phyloP scores from a whole-genome alignment of 2,329 filamentous ascomycete species.

The Cladobotryum mycophilum region DNA sequence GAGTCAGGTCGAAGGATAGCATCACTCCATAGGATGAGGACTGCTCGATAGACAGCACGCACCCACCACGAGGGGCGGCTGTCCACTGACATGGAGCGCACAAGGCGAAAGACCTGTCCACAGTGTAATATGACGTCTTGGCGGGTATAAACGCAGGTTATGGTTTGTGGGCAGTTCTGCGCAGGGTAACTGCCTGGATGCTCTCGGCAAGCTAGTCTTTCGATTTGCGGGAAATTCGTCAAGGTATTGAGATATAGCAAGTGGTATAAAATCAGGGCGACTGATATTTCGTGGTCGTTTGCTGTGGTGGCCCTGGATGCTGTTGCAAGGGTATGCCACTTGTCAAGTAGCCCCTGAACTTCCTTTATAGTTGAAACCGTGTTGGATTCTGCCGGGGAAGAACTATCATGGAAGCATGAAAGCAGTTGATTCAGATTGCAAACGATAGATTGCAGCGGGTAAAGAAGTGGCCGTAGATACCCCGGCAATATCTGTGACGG shows the following conservation, averaged over 20 bases:
- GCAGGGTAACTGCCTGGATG: constrained; percentile 49
- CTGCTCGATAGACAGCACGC: constrained; percentile 62
- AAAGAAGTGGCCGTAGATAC: constrained; percentile 21
- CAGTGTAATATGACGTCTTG: constrained; percentile 62
- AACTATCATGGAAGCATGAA: constrained; percentile 37
- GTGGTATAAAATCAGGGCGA: constrained; percentile 57
- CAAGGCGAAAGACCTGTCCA: constrained; percentile 58
- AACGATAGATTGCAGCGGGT: constrained; percentile 56
- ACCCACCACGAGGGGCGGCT: constrained; percentile 65
- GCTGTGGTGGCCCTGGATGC: not conserved
- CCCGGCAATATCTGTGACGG: not conserved
- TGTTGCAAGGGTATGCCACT: constrained; percentile 61
- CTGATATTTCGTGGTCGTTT: not conserved
- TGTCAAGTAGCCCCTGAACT: constrained; percentile 55
- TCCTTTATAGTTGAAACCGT: constrained; percentile 56
- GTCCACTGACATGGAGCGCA: constrained; percentile 53
- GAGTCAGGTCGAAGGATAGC: constrained; percentile 33
- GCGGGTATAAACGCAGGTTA: constrained; percentile 56
- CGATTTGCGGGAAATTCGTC: constrained; percentile 61
- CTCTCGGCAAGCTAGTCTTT: constrained; percentile 58
- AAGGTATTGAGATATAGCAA: constrained; percentile 63
- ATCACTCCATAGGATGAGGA: constrained; percentile 57
- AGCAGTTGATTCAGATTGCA: not conserved
- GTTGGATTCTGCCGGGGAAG: constrained; percentile 29
- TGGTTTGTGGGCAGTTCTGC: constrained; percentile 49